A percentile compares a stretch with the other conserved stretches of the same genome.
Conservation (phyloP, 192 early-diverging fungal species). For the Mortierella alpina region DNA sequence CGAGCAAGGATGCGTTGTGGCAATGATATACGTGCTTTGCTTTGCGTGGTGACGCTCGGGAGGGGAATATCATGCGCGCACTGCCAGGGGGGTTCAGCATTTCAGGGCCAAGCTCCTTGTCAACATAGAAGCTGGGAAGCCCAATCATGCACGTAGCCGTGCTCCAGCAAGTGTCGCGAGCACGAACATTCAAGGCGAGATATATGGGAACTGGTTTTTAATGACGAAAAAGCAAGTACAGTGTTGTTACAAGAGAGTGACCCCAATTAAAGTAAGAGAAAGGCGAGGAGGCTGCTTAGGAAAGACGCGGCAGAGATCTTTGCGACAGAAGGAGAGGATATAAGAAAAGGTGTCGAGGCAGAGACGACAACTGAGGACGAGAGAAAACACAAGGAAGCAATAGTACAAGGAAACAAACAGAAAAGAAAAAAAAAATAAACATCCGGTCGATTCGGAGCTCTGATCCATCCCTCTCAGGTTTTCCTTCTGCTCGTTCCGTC, state of each 20-base stretch:
- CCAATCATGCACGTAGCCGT: no score
- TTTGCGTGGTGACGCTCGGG: conserved; percentile 21
- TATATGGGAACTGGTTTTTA: conserved; percentile 16
- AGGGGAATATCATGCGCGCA: conserved; percentile 16
- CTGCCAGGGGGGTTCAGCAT: conserved; percentile 1
- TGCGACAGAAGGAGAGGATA: conserved; percentile 22
- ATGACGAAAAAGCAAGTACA: conserved; percentile 26
- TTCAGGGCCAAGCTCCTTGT: not conserved
- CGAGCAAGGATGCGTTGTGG: not conserved
- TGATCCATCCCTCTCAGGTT: conserved; percentile 18
- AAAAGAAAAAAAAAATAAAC: conserved; percentile 18
- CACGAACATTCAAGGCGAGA: not conserved
- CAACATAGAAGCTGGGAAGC: not conserved
- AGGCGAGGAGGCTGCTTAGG: not conserved
- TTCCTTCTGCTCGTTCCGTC: not conserved
- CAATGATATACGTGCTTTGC: not conserved
- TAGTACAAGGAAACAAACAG: conserved; percentile 16
- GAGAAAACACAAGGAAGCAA: conserved; percentile 9
- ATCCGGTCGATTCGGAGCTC: no score
- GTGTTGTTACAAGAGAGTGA: conserved; percentile 48
- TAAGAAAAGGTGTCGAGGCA: conserved; percentile 20
- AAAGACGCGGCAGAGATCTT: not conserved
- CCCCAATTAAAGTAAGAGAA: conserved; percentile 4
- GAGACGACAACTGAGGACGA: conserved; percentile 5
- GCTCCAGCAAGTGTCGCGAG: no score